Evolutionary conservation across 805 yeast genomes (phyloP).

Genomic region (Candida corydali): DNA sequence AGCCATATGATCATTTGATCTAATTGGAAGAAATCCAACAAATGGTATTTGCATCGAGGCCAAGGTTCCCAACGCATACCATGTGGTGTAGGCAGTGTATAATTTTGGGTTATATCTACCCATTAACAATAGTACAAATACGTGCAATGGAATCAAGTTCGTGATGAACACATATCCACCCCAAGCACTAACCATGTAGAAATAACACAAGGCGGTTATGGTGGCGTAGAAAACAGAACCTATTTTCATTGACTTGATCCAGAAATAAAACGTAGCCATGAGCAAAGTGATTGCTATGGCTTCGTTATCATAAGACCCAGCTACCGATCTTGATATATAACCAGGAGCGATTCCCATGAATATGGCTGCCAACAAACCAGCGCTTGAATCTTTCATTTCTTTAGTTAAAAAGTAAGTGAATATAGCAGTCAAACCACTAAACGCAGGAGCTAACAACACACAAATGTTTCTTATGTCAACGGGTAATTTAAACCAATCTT

Average conservation of each 20-base stretch:
- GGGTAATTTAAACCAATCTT: constrained; percentile 65
- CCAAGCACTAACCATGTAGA: constrained; percentile 99
- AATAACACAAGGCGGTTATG: constrained; percentile 81
- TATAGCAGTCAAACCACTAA: constrained; percentile 87
- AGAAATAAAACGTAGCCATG: constrained; percentile 91
- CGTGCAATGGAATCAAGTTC: constrained; percentile 93
- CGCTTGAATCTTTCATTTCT: constrained; percentile 85
- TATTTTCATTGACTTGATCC: constrained; percentile 91
- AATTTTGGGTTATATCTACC: constrained; percentile 84
- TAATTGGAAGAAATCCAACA: constrained; percentile 94
- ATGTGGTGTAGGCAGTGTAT: constrained; percentile 89
- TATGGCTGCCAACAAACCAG: constrained; percentile 88
- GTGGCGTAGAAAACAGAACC: constrained; percentile 87
- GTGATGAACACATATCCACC: constrained; percentile 99
- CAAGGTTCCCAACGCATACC: constrained; percentile 97
- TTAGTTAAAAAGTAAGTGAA: constrained; percentile 82
- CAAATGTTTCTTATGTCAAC: constrained; percentile 93
- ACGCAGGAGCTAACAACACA: constrained; percentile 95
- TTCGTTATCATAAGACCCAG: constrained; percentile 98
- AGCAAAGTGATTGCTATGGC: constrained; percentile 95
- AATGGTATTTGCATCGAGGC: constrained; percentile 99
- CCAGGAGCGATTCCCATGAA: constrained; percentile 99
- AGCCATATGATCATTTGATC: constrained; percentile 98
- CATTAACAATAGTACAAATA: constrained; percentile 85
- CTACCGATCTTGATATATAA: constrained; percentile 95